A percentile compares a stretch with the other conserved stretches of the same genome.
Evolutionary conservation across 2,329 filamentous ascomycete genomes (phyloP).

Genomic region (Neonectria punicea): DNA sequence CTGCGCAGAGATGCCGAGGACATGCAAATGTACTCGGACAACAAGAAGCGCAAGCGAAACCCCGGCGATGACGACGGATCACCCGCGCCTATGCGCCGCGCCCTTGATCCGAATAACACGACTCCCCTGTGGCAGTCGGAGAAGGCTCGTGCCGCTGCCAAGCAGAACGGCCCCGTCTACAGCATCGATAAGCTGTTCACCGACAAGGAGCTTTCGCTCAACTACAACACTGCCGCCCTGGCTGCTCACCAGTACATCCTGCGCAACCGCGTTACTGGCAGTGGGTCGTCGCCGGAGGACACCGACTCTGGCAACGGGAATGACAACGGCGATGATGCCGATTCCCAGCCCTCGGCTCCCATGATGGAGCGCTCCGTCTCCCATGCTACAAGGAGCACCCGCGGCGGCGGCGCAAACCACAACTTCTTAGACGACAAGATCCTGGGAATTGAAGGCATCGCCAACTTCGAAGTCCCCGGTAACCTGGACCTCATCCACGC

Average conservation of each 20-base stretch:
- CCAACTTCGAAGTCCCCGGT: constrained; percentile 67
- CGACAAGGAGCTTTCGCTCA: constrained; percentile 74
- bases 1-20: constrained; percentile 71
- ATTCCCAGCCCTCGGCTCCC: constrained; percentile 59
- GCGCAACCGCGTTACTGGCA: constrained; percentile 65
- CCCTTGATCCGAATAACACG: constrained; percentile 65
- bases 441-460: constrained; percentile 68
- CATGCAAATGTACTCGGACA: constrained; percentile 62
- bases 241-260: constrained; percentile 71
- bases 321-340: constrained; percentile 60
- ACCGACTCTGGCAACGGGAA: constrained; percentile 65
- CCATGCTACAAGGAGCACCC: constrained; percentile 71
- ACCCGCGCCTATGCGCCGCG: constrained; percentile 66
- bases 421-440: constrained; percentile 68
- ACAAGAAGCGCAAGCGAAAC: constrained; percentile 72
- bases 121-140: constrained; percentile 73
- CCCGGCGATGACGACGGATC: constrained; percentile 71
- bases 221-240: constrained; percentile 70
- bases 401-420: constrained; percentile 62
- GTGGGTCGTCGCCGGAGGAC: constrained; percentile 61
- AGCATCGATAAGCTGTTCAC: constrained; percentile 78
- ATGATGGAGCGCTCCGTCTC: constrained; percentile 73
- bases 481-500: constrained; percentile 67
- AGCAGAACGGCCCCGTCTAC: constrained; percentile 69
- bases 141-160: constrained; percentile 62